A percentile compares a stretch with the other conserved stretches of the same genome.
Conservation (phyloP, 176 grass and related monocot species). For the Zizania latifolia region DNA sequence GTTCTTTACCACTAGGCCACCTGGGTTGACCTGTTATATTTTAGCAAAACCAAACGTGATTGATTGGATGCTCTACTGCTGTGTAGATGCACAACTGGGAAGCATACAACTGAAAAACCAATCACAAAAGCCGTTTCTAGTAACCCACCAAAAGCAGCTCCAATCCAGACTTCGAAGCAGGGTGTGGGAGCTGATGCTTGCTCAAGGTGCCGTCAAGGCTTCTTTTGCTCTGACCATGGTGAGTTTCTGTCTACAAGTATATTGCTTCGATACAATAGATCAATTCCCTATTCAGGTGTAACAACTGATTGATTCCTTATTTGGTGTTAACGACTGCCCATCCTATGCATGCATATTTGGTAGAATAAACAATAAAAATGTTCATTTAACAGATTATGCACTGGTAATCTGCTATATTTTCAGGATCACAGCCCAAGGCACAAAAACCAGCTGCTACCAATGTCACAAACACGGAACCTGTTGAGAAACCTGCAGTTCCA, state of each 20-base stretch:
- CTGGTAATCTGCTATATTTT: slow-evolving; percentile 21
- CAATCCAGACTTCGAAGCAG: slow-evolving; percentile 38
- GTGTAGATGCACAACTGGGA: slow-evolving; percentile 81
- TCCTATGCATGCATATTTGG: neutral
- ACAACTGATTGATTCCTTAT: neutral
- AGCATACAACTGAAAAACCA: slow-evolving; percentile 93
- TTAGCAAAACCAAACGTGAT: neutral
- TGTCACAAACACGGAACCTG: slow-evolving; percentile 23
- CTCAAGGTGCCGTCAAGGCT: slow-evolving; percentile 80
- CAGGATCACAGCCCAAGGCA: slow-evolving; percentile 71
- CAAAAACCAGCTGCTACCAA: slow-evolving; percentile 33
- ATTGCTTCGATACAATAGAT: neutral
- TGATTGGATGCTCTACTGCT: neutral
- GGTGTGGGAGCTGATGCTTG: slow-evolving; percentile 45
- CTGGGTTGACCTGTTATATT: neutral
- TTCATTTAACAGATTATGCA: neutral
- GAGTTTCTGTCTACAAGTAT: slow-evolving; percentile 17
- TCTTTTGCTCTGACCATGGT: slow-evolving; percentile 99
- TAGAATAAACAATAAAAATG: neutral
- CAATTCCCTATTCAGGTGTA: neutral
- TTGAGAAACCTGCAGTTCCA: slow-evolving; percentile 34
- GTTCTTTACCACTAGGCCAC: neutral
- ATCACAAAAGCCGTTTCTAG: slow-evolving; percentile 54
- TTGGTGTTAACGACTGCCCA: neutral
- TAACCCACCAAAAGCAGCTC: slow-evolving; percentile 43